These are phyloP conservation scores for Sphenostylis stenocarpa DNA, from an alignment of 306 rosid species.

Conservation along the genomic window DNA sequence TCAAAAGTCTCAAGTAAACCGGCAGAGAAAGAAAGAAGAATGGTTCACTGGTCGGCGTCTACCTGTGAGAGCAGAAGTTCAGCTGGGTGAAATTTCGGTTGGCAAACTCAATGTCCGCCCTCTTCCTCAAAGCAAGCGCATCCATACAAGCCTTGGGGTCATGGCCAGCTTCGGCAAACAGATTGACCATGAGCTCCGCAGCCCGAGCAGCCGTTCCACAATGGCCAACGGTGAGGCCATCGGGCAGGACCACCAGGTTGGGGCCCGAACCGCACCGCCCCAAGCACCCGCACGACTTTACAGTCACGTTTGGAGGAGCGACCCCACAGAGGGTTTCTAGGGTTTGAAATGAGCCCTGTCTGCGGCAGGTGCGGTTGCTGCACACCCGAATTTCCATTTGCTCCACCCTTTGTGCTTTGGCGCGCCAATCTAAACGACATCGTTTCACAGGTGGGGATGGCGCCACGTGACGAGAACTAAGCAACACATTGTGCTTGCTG, in stretches of 20 bases:
- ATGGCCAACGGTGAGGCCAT: slow-evolving; percentile 51
- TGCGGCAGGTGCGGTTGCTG: slow-evolving; percentile 82
- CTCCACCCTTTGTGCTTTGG: slow-evolving; percentile 21
- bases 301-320: slow-evolving; percentile 63
- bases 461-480: not conserved
- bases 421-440: not conserved
- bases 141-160: slow-evolving; percentile 53
- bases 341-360: slow-evolving; percentile 77
- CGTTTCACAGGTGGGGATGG: slow-evolving; percentile 10
- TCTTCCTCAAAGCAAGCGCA: slow-evolving; percentile 79
- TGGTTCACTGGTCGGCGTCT: too few species aligned
- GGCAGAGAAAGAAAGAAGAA: too few species aligned
- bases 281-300: slow-evolving; percentile 68
- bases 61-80: slow-evolving; percentile 75
- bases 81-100: slow-evolving; percentile 56
- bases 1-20: too few species aligned
- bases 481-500: not conserved
- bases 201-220: slow-evolving; percentile 73
- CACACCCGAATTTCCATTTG: slow-evolving; percentile 89
- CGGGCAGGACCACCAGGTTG: slow-evolving; percentile 63
- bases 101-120: slow-evolving; percentile 49
- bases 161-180: slow-evolving; percentile 28
- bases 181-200: slow-evolving; percentile 52
- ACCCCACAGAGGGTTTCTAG: slow-evolving; percentile 63
- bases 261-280: slow-evolving; percentile 87